Conservation (phyloP, 2,329 filamentous ascomycete genomes). For the Colletotrichum zoysiae region DNA sequence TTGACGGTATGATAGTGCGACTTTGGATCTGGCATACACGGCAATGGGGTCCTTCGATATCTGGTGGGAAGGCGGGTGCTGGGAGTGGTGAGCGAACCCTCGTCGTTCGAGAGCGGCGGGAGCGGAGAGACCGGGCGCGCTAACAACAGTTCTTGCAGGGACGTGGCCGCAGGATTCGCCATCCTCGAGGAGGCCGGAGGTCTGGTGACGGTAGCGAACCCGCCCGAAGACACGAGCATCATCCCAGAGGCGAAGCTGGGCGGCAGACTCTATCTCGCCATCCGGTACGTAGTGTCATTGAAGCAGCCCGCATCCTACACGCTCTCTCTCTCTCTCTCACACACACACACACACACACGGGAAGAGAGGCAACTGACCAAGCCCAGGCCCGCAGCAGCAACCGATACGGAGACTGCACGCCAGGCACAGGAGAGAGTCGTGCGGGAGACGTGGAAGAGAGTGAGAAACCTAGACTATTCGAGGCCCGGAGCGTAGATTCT, state of each 20-base stretch:
- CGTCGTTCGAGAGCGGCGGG: slow-evolving; percentile 55
- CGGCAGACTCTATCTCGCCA: slow-evolving; percentile 77
- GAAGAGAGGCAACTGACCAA: slow-evolving; percentile 19
- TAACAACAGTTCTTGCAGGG: slow-evolving; percentile 58
- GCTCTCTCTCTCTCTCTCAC: no score
- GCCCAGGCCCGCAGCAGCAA: slow-evolving; percentile 72
- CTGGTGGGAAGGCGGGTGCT: slow-evolving; percentile 86
- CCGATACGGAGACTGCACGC: slow-evolving; percentile 70
- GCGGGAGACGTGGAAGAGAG: slow-evolving; percentile 79
- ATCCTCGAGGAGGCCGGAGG: slow-evolving; percentile 81
- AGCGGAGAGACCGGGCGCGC: slow-evolving; percentile 67
- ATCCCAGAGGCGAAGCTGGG: slow-evolving; percentile 74
- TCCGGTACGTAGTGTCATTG: slow-evolving; percentile 61
- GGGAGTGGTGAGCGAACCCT: slow-evolving; percentile 73
- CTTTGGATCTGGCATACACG: slow-evolving; percentile 79
- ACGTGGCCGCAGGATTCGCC: slow-evolving; percentile 81
- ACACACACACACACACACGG: background rate
- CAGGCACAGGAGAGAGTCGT: slow-evolving; percentile 78
- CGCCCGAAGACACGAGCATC: slow-evolving; percentile 67
- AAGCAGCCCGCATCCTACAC: background rate
- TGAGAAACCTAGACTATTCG: slow-evolving; percentile 74
- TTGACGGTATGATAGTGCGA: slow-evolving; percentile 64
- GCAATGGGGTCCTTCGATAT: slow-evolving; percentile 83
- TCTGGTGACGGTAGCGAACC: slow-evolving; percentile 79
- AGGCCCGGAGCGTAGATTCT: slow-evolving; percentile 67